These are phyloP conservation scores for Pholiota conissans DNA, from an alignment of 768 basidiomycete species.

Conservation along the genomic window DNA sequence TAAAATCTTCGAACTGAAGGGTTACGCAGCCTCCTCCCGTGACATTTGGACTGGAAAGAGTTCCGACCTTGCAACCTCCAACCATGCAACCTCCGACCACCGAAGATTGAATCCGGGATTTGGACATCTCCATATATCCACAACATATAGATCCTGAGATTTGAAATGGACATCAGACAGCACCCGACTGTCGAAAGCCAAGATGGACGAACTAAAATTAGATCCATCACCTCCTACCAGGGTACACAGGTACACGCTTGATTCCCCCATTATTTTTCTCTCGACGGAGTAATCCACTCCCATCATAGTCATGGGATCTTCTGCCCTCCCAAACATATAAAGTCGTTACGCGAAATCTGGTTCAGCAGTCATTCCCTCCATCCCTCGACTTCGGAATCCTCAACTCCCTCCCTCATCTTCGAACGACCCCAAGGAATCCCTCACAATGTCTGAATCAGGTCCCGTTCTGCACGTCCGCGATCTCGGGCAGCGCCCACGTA, in stretches of 20 bases:
- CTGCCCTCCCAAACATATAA: conserved; percentile 2
- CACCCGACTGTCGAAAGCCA: background rate
- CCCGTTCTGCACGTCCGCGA: conserved; percentile 43
- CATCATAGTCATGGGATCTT: conserved; percentile 11
- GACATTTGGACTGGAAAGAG: background rate
- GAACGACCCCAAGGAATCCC: background rate
- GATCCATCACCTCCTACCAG: background rate
- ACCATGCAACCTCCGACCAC: background rate
- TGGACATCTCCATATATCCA: background rate
- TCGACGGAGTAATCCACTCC: conserved; percentile 17
- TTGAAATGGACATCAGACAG: background rate
- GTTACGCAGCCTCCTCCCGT: too few relatives aligned
- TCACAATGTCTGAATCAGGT: conserved; percentile 5
- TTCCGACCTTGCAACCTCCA: background rate
- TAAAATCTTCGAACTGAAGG: too few relatives aligned
- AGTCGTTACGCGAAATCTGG: background rate
- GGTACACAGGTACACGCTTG: conserved; percentile 8
- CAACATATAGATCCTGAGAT: background rate
- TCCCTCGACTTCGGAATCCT: background rate
- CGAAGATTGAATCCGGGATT: conserved; percentile 3
- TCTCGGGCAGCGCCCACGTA: conserved; percentile 33
- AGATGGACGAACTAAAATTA: background rate
- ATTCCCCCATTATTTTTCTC: conserved; percentile 3
- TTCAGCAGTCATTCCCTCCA: background rate
- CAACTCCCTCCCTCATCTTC: background rate